Conservation (phyloP, 2,329 filamentous ascomycete species). For the Microsporum ferrugineum region DNA sequence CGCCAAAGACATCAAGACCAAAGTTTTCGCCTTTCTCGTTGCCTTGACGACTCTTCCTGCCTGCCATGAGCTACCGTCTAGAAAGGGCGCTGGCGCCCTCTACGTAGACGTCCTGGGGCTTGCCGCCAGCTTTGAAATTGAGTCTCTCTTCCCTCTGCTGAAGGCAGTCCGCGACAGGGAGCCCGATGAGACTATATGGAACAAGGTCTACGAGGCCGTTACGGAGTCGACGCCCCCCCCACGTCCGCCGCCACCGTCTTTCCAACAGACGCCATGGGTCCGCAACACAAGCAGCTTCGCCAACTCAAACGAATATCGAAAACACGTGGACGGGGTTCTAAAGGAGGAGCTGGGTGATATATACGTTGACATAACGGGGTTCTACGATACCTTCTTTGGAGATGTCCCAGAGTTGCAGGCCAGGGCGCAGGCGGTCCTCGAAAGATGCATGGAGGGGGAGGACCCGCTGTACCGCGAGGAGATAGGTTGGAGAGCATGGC, state of each 20-base stretch:
- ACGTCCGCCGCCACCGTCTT: conserved; percentile 5
- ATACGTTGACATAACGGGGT: conserved; percentile 18
- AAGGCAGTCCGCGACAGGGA: conserved; percentile 1
- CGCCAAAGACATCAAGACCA: neutral
- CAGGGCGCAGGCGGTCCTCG: conserved; percentile 18
- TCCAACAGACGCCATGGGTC: conserved; percentile 17
- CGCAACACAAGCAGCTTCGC: conserved; percentile 21
- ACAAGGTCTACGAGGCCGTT: conserved; percentile 12
- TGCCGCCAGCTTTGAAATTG: neutral
- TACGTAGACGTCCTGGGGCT: neutral
- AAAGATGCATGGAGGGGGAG: conserved; percentile 18
- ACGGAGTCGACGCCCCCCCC: conserved; percentile 17
- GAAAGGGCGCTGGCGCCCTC: neutral
- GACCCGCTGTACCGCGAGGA: conserved; percentile 17
- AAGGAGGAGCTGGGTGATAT: conserved; percentile 21
- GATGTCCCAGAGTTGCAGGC: conserved; percentile 16
- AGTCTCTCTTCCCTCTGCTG: neutral
- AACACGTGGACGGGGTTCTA: conserved; percentile 20
- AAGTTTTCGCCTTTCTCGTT: neutral
- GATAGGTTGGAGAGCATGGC: conserved; percentile 22
- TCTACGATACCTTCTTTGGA: conserved; percentile 20
- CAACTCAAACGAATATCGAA: conserved; percentile 21
- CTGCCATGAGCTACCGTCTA: neutral
- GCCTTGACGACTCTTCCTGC: neutral
- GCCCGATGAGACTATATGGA: neutral